Base-by-base conservation (phyloP, 768 basidiomycete species). In the Clitopilus hobsonii region DNA sequence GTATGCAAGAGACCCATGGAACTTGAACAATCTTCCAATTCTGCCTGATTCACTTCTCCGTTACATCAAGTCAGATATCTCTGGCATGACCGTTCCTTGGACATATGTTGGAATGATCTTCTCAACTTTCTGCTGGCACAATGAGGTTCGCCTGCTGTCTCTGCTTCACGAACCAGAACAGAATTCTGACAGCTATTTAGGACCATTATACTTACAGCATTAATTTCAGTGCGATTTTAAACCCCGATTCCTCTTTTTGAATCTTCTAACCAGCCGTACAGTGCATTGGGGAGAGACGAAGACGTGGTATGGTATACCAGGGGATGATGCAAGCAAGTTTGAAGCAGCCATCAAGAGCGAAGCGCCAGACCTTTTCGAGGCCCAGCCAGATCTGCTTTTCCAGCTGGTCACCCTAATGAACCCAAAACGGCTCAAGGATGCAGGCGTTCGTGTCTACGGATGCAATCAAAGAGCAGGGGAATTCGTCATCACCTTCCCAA, bases 211-310 rank as follows among this genome's bases (percentile, higher is more conserved):
- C 96, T 10, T 97, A 94, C 69, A 94, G 91, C 69, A 84, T 98
- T 66, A 94, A 95, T 69, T 95, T 85, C 72, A 91, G 92, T 94
- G 71, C 67, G 91, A 65, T 58, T 25, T 51, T 60, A 57, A 57
- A 11, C n/a, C 51, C 52, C n/a, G 54, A 56, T 50, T 38, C 29
- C 60, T 3, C 32, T 2, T 14, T 36, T 10, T 56, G 51, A 53
- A 27, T 45, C 51, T 2, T 28, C 58, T 64, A 58, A 60, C 56
- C 53, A 53, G 48, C 58, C 38, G 56, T 60, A 26, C 60, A 95
- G 94, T 96, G 89, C 94, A 98, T 68, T 98, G 94, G 92, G 97
- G 97, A 25, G 96, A 97, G 68, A 96, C 96, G 28, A 99, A 99
- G 77, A 99, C 96, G 0, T 99, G 97, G 97, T 99, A 99, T 70